phyloP scores from a whole-genome alignment of 345 rosid genomes.

The Lepidium didymum region DNA sequence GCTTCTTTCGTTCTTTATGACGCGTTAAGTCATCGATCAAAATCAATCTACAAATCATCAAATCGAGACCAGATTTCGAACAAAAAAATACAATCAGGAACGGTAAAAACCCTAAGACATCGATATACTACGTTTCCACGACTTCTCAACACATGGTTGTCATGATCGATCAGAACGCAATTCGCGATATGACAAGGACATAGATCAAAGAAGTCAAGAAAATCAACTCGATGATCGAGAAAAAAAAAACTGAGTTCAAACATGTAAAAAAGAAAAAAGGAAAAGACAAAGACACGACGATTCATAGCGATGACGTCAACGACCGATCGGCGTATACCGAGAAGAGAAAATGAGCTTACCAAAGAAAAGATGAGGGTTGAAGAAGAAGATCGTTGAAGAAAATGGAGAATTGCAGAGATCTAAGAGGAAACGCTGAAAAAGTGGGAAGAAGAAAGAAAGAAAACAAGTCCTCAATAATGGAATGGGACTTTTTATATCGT shows the following conservation, averaged over 20 bases:
- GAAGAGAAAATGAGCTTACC: constrained; percentile 22
- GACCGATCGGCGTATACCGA: neutral
- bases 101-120: neutral
- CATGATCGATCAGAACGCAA: neutral
- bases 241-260: neutral
- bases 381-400: neutral
- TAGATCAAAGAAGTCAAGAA: constrained; percentile 5
- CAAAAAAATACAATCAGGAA: neutral
- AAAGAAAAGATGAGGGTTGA: neutral
- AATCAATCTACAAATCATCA: neutral
- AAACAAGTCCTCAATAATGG: constrained; percentile 3
- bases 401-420: neutral
- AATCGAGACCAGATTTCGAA: neutral
- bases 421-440: constrained; percentile 4
- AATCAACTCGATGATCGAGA: neutral
- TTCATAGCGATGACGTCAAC: neutral
- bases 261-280: neutral
- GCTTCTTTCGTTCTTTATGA: neutral
- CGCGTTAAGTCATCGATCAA: neutral
- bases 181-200: neutral
- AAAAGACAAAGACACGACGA: neutral
- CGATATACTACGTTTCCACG: neutral
- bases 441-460: neutral
- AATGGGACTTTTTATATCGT: constrained; percentile 6
- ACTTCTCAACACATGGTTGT: neutral